Evolutionary conservation across 108 stramenopile genomes (phyloP).

Genomic region (Chaetoceros tenuissimus): DNA sequence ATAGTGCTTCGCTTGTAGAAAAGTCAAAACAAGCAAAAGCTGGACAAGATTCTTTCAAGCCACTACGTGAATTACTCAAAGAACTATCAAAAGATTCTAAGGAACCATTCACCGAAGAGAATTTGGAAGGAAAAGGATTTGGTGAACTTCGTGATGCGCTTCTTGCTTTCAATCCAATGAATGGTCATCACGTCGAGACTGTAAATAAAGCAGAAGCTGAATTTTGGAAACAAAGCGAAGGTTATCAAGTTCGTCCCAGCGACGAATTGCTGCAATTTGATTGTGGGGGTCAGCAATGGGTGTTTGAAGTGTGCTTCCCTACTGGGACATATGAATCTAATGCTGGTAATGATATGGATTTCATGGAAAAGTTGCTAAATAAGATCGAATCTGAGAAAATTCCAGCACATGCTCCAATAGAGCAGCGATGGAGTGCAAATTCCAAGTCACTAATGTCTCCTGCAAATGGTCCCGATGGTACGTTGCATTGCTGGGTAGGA

Average conservation of each 20-base stretch:
- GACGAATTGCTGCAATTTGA: slow-evolving; percentile 92
- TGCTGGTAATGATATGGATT: slow-evolving; percentile 65
- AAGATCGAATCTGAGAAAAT: slow-evolving; percentile 75
- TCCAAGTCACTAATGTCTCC: slow-evolving; percentile 87
- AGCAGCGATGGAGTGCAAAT: slow-evolving; percentile 93
- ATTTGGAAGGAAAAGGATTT: slow-evolving; percentile 73
- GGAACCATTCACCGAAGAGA: slow-evolving; percentile 32
- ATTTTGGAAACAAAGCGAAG: slow-evolving; percentile 87
- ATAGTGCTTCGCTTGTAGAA: slow-evolving; percentile 12
- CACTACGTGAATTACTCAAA: slow-evolving; percentile 50
- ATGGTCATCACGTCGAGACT: slow-evolving; percentile 81
- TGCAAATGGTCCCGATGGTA: slow-evolving; percentile 52
- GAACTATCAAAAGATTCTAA: slow-evolving; percentile 27
- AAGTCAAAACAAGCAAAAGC: slow-evolving; percentile 4
- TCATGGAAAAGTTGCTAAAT: slow-evolving; percentile 67
- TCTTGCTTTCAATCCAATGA: slow-evolving; percentile 74
- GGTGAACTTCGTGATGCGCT: slow-evolving; percentile 92
- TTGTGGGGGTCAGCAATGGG: slow-evolving; percentile 99
- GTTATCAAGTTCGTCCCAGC: slow-evolving; percentile 65
- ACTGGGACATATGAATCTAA: slow-evolving; percentile 66
- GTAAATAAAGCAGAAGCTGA: slow-evolving; percentile 94
- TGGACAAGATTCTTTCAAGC: slow-evolving; percentile 38
- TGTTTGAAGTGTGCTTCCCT: slow-evolving; percentile 92
- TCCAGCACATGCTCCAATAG: slow-evolving; percentile 94
- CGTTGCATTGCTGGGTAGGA: slow-evolving; percentile 78